Evolutionary conservation across 164 flowering plant species (phyloP).

Genomic region (Annona cherimola): DNA sequence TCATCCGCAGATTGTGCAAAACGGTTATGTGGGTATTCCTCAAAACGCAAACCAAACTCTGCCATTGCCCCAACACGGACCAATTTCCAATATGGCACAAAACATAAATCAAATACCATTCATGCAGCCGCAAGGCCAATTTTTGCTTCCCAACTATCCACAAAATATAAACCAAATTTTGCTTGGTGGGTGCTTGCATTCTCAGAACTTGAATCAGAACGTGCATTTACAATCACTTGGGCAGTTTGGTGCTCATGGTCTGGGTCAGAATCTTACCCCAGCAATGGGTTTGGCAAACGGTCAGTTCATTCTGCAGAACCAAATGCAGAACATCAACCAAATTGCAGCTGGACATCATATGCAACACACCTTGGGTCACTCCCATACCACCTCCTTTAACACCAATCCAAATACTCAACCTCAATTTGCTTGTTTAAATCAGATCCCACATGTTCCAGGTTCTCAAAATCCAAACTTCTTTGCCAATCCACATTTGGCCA

Average conservation of each 20-base stretch:
- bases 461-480: background rate
- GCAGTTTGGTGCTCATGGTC: background rate
- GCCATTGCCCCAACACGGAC: conserved; percentile 2
- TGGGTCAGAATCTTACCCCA: background rate
- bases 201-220: background rate
- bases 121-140: background rate
- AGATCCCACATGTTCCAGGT: background rate
- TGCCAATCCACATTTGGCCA: background rate
- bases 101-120: background rate
- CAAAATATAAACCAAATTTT: background rate
- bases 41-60: background rate
- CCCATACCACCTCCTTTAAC: background rate
- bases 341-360: background rate
- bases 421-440: background rate
- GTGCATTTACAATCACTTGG: background rate
- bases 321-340: background rate
- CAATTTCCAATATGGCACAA: background rate
- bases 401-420: background rate
- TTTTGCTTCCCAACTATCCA: background rate
- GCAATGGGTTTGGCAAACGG: background rate
- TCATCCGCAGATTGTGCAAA: background rate
- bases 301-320: background rate
- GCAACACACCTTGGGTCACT: background rate
- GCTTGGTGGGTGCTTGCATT: background rate
- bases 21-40: conserved; percentile 1